phyloP scores from a whole-genome alignment of 345 rosid species.

The Barbarea vulgaris region DNA sequence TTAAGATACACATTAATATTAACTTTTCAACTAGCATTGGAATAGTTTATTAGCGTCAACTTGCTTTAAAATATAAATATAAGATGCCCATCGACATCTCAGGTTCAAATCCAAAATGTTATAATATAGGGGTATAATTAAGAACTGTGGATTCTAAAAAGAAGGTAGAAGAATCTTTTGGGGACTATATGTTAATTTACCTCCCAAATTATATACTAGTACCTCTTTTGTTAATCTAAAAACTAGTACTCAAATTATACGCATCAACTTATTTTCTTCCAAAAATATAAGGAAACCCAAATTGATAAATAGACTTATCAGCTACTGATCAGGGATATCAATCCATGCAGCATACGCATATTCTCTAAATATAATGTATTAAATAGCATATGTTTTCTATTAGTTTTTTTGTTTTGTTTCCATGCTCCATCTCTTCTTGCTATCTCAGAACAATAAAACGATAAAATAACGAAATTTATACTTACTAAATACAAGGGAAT shows the following conservation, averaged over 20 bases:
- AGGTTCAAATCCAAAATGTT: slow-evolving; percentile 3
- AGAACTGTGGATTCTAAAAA: not conserved
- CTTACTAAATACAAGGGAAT: not conserved
- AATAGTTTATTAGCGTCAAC: slow-evolving; percentile 3
- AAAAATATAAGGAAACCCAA: slow-evolving; percentile 4
- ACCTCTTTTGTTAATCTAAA: not conserved
- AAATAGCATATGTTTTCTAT: not conserved
- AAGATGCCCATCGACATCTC: slow-evolving; percentile 27
- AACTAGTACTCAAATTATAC: not conserved
- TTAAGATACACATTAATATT: not conserved
- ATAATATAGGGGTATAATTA: not conserved
- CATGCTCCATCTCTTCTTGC: not conserved
- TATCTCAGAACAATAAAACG: not conserved
- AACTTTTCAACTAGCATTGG: slow-evolving; percentile 6
- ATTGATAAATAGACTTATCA: slow-evolving; percentile 15
- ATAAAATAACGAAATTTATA: not conserved
- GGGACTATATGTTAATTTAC: not conserved
- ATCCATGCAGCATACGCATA: slow-evolving; percentile 16
- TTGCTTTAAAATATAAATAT: not conserved
- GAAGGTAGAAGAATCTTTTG: not conserved
- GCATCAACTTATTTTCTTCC: slow-evolving; percentile 21
- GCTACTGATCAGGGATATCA: slow-evolving; percentile 31
- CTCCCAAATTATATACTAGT: not conserved
- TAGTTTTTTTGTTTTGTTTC: not conserved
- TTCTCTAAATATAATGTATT: not conserved